These are phyloP conservation scores for Candida gorgasii DNA, from an alignment of 805 yeast species.

Conservation along the genomic window DNA sequence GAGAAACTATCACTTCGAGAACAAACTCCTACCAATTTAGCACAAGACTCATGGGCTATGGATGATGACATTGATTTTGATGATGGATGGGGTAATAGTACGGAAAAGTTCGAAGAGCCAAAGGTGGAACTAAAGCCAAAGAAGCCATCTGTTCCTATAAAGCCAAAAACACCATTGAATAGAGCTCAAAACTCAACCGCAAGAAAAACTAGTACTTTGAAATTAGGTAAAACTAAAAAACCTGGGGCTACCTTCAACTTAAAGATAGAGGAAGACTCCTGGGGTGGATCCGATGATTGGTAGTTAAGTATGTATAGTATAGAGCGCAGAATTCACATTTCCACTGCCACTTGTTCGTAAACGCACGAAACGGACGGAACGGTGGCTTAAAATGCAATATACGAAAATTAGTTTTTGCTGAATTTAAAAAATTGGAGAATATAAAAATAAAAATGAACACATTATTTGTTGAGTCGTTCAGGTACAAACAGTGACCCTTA, in stretches of 20 bases:
- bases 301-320: neutral
- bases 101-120: slow-evolving; percentile 11
- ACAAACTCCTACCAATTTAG: slow-evolving; percentile 4
- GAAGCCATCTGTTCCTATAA: too few relatives aligned
- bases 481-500: neutral
- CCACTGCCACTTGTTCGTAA: neutral
- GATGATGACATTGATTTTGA: slow-evolving; percentile 35
- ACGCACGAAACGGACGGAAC: too few relatives aligned
- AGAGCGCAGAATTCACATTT: neutral
- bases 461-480: too few relatives aligned
- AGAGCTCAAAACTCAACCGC: slow-evolving; percentile 5
- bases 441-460: too few relatives aligned
- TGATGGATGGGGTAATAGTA: slow-evolving; percentile 26
- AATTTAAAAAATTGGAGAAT: too few relatives aligned
- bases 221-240: slow-evolving; percentile 23
- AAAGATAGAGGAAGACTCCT: slow-evolving; percentile 26
- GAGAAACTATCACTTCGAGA: slow-evolving; percentile 4
- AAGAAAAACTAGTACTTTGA: slow-evolving; percentile 21
- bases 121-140: neutral
- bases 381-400: too few relatives aligned
- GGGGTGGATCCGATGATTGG: slow-evolving; percentile 29
- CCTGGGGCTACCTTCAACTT: slow-evolving; percentile 26
- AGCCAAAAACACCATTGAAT: too few relatives aligned
- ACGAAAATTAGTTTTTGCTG: too few relatives aligned
- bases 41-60: neutral